Evolutionary conservation across 345 rosid species (phyloP).

Genomic region (Eucalyptus cladocalyx): DNA sequence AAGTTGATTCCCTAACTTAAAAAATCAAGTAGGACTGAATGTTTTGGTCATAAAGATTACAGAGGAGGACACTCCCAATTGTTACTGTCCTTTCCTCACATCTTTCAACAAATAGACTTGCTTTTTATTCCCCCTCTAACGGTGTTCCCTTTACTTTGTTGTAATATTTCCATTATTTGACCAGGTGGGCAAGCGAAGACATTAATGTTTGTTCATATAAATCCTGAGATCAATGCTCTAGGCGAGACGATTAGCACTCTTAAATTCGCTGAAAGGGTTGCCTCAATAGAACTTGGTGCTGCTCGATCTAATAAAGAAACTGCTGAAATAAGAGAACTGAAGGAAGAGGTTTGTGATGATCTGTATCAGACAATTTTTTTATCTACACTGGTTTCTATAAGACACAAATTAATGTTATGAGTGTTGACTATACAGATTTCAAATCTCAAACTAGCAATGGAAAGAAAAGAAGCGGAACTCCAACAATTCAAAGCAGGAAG

Average conservation of each 20-base stretch:
- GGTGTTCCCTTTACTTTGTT: neutral
- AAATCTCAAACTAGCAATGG: constrained; percentile 60
- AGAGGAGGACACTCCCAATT: neutral
- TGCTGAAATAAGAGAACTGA: constrained; percentile 81
- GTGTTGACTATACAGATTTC: constrained; percentile 37
- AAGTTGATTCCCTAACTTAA: neutral
- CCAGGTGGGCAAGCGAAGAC: constrained; percentile 98
- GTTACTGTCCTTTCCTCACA: neutral
- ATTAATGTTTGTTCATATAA: constrained; percentile 90
- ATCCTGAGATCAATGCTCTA: constrained; percentile 68
- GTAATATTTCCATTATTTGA: neutral
- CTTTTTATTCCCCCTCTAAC: neutral
- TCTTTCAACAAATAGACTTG: neutral
- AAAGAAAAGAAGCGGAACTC: constrained; percentile 78
- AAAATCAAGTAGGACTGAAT: neutral
- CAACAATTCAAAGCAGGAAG: constrained; percentile 47
- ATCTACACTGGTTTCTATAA: neutral
- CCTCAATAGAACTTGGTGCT: constrained; percentile 92
- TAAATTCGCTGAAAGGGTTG: constrained; percentile 94
- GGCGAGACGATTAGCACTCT: constrained; percentile 96
- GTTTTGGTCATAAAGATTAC: neutral
- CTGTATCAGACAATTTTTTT: neutral
- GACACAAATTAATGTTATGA: neutral
- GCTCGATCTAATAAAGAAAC: constrained; percentile 90
- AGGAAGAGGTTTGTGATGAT: constrained; percentile 60